These are phyloP conservation scores for Vaccinium macrocarpon DNA, from an alignment of 148 eudicot species.

Conservation along the genomic window DNA sequence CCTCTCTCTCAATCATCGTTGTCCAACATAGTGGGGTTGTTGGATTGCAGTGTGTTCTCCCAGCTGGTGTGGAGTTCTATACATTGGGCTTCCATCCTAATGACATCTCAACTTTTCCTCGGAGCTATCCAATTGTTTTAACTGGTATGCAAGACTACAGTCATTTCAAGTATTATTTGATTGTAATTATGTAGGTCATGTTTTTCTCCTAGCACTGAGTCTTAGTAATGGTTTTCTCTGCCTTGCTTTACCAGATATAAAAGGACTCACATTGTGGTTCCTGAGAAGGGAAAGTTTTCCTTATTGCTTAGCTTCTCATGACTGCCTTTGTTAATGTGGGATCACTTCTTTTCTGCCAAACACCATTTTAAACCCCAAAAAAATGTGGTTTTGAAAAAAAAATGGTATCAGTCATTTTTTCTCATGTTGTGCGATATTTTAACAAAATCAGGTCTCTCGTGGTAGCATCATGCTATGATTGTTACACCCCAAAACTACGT, in stretches of 20 bases:
- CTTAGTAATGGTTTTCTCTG: background rate
- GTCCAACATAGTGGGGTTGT: constrained; percentile 8
- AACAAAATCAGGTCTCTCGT: too few species aligned
- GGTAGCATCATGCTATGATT: too few species aligned
- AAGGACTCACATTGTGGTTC: background rate
- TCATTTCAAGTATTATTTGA: background rate
- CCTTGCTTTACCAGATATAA: background rate
- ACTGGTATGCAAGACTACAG: constrained; percentile 53
- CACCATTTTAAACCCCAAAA: too few species aligned
- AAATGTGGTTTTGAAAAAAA: too few species aligned
- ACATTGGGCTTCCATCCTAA: constrained; percentile 50
- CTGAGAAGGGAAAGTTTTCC: background rate
- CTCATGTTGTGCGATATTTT: too few species aligned
- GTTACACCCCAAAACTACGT: too few species aligned
- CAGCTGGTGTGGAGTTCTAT: constrained; percentile 92
- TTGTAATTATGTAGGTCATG: constrained; percentile 4
- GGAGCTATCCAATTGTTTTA: constrained; percentile 93
- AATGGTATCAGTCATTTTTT: too few species aligned
- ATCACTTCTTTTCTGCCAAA: too few species aligned
- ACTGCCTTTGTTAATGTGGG: too few species aligned
- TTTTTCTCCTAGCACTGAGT: background rate
- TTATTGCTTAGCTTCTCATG: too few species aligned
- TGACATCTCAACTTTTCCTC: constrained; percentile 68
- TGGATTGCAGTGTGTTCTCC: constrained; percentile 84
- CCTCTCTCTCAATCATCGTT: background rate